Evolutionary conservation across 768 basidiomycete species (phyloP).

Genomic region (Lactarius hatsudake): DNA sequence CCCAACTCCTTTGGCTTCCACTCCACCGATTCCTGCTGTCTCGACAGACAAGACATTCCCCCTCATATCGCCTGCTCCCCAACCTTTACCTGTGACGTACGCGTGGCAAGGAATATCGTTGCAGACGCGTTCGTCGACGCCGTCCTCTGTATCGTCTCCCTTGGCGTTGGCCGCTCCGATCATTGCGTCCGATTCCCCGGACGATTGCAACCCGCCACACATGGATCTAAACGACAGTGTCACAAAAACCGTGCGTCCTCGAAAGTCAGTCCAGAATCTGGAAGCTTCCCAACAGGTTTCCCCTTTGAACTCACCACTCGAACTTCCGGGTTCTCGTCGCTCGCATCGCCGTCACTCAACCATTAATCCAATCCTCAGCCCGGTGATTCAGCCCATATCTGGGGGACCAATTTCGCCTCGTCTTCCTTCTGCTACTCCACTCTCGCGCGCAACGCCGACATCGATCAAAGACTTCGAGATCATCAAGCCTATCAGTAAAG

Average conservation of each 20-base stretch:
- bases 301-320: conserved; percentile 61
- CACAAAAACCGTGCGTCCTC: conserved; percentile 51
- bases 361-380: conserved; percentile 47
- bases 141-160: conserved; percentile 85
- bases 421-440: conserved; percentile 71
- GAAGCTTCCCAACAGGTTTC: conserved; percentile 67
- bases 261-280: conserved; percentile 64
- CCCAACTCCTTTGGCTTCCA: conserved; percentile 67
- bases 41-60: conserved; percentile 21
- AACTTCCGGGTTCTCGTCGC: conserved; percentile 48
- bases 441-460: conserved; percentile 76
- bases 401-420: conserved; percentile 77
- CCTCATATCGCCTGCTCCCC: conserved; percentile 29
- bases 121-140: conserved; percentile 81
- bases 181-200: conserved; percentile 60
- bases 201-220: conserved; percentile 54
- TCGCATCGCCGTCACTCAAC: conserved; percentile 67
- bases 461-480: conserved; percentile 99
- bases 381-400: conserved; percentile 55
- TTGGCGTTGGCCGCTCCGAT: conserved; percentile 84
- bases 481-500: conserved; percentile 99
- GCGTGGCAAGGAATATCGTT: conserved; percentile 44
- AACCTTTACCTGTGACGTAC: conserved; percentile 34
- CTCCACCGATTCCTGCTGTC: conserved; percentile 39
- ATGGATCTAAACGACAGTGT: conserved; percentile 62